These are phyloP conservation scores for Picea mariana DNA, from an alignment of 83 land plant species.

Conservation along the genomic window DNA sequence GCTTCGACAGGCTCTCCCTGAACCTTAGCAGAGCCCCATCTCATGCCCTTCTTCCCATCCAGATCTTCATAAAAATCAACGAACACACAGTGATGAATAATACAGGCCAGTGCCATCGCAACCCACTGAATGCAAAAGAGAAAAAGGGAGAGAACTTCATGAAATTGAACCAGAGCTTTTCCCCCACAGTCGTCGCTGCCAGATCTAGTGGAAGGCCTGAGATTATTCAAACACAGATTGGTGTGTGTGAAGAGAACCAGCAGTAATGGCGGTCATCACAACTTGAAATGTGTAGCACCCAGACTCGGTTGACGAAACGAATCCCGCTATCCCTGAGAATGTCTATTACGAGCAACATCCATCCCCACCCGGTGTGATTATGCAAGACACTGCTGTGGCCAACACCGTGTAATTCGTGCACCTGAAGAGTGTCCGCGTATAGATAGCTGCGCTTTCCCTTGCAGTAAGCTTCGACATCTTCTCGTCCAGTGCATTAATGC, in stretches of 20 bases:
- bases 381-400: neutral
- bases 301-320: neutral
- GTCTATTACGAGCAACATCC: neutral
- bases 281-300: neutral
- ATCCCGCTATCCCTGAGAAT: neutral
- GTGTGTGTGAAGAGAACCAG: neutral
- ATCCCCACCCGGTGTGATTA: neutral
- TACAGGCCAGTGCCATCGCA: too few species aligned
- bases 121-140: too few species aligned
- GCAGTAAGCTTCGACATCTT: too few species aligned
- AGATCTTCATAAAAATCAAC: neutral
- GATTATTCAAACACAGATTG: neutral
- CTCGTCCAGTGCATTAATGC: too few species aligned
- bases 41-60: slow-evolving; percentile 4
- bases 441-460: neutral
- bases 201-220: neutral
- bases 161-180: too few species aligned
- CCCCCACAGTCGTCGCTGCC: neutral
- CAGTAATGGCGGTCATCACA: neutral
- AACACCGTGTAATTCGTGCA: slow-evolving; percentile 5
- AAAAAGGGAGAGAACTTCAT: too few species aligned
- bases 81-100: neutral
- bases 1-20: too few species aligned
- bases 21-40: too few species aligned
- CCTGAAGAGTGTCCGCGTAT: slow-evolving; percentile 1